A percentile compares a stretch with the other conserved stretches of the same genome.
Conservation (phyloP, 2,329 filamentous ascomycete genomes). For the Venturiaceae sp. region DNA sequence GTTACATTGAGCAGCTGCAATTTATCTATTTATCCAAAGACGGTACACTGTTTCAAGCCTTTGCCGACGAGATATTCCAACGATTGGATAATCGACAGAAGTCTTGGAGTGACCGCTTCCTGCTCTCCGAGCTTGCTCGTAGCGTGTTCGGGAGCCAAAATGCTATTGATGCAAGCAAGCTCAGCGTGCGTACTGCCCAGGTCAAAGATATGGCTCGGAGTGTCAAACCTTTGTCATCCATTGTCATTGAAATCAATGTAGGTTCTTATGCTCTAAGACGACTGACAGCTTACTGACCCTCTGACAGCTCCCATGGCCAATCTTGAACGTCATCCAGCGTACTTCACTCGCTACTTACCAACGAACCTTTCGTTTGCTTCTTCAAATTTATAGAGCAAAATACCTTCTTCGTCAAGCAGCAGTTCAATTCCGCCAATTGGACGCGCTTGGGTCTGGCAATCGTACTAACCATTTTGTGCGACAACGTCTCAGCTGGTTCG, state of each 20-base stretch:
- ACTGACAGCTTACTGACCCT: slow-evolving; percentile 12
- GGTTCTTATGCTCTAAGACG: slow-evolving; percentile 44
- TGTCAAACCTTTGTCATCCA: slow-evolving; percentile 50
- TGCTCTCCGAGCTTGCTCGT: slow-evolving; percentile 68
- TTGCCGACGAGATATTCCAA: slow-evolving; percentile 63
- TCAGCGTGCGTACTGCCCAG: slow-evolving; percentile 47
- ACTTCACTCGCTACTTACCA: slow-evolving; percentile 59
- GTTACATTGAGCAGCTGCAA: slow-evolving; percentile 57
- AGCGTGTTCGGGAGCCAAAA: slow-evolving; percentile 51
- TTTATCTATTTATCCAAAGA: slow-evolving; percentile 69
- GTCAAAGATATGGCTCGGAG: slow-evolving; percentile 44
- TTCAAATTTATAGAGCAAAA: slow-evolving; percentile 66
- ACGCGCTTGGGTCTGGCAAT: slow-evolving; percentile 11
- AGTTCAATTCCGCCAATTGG: slow-evolving; percentile 18
- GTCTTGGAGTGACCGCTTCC: slow-evolving; percentile 72
- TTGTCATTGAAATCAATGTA: slow-evolving; percentile 61
- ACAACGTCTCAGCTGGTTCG: slow-evolving; percentile 67
- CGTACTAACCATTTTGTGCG: slow-evolving; percentile 29
- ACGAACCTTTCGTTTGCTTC: slow-evolving; percentile 60
- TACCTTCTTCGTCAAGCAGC: slow-evolving; percentile 51
- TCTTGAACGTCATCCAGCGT: slow-evolving; percentile 63
- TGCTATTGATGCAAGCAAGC: slow-evolving; percentile 48
- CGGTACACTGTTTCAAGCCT: slow-evolving; percentile 54
- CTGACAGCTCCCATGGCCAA: slow-evolving; percentile 40
- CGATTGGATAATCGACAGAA: slow-evolving; percentile 54